Base-by-base conservation (phyloP, 1,139 yeast species). In the Candida tropicalis region DNA sequence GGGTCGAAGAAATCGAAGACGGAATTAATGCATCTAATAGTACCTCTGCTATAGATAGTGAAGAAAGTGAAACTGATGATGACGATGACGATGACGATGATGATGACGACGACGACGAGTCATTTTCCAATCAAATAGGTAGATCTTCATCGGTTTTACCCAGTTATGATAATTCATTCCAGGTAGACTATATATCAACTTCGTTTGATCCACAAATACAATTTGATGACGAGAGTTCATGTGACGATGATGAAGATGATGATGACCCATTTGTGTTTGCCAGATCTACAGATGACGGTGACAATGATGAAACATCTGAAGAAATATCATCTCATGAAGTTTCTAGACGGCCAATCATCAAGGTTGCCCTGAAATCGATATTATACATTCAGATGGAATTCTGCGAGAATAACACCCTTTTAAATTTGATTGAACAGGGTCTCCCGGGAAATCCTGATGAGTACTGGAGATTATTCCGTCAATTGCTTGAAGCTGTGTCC, bases 301-400 rank as follows among this genome's bases (percentile, higher is more conserved):
- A 36, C 10, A 25, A 38, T 1, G 39, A 41, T 10, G 51, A 58
- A 45, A 56, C 50, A 45, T 60, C 58, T 4, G 39, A 53, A 26
- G 45, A 28, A 40, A 42, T 6, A 39, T 25, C 41, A 5, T 29
- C 26, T 3, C 15, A 34, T 10, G 27, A 31, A 7, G 18, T 33
- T 7, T 3, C 22, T 26, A 34, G 38, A 10, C 23, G 23, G 15
- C 36, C 45, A 4, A 24, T 13, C 10, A 25, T 35, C 7, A 39
- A 28, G 24, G 15, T 20, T 13, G 39, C 33, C 8, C 53, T 46
- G 7, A 55, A 81, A 79, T 66, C 91, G 77, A 35, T 71, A 75
- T 49, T 95, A 71, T 73, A 71, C 58, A 93, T 95, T 50, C 99
- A 95, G 59, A 95, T 95, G 99, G 99, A 95, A 61, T 95, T 93